phyloP scores from a whole-genome alignment of 1,139 yeast species.

The Debaryomycetaceae sp. region DNA sequence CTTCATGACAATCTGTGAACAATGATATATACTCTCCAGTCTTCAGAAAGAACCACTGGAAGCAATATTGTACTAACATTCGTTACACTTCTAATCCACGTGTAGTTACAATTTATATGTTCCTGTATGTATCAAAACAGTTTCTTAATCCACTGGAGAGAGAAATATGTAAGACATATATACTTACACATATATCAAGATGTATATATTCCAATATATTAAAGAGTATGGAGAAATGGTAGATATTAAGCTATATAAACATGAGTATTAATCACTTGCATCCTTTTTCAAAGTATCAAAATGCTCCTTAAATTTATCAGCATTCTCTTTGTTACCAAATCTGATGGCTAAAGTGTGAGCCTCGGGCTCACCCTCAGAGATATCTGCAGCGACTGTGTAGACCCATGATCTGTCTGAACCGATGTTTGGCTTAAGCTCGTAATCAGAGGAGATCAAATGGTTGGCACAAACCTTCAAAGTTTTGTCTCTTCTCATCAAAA shows the following conservation, averaged over 20 bases:
- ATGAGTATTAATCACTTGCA: neutral
- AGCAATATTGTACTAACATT: no score
- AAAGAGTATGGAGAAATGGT: neutral
- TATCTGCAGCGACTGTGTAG: conserved; percentile 89
- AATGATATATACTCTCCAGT: no score
- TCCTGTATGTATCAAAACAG: no score
- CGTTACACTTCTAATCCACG: no score
- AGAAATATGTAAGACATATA: no score
- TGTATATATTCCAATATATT: no score
- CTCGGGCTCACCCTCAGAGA: conserved; percentile 94
- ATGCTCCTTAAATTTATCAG: conserved; percentile 90
- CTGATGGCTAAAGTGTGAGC: conserved; percentile 96
- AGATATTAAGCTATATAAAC: neutral
- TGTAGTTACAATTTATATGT: neutral
- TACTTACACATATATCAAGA: no score
- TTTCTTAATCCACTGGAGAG: no score
- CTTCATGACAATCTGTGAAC: conserved; percentile 48
- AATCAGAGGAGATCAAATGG: conserved; percentile 85
- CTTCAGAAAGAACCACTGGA: no score
- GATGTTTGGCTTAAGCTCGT: conserved; percentile 84
- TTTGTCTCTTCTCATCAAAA: conserved; percentile 98
- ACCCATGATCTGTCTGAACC: conserved; percentile 99
- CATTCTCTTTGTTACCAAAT: conserved; percentile 95
- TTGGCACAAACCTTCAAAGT: conserved; percentile 97
- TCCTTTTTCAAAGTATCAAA: conserved; percentile 76